Percentiles rank a stretch among this genome's conserved stretches.
These are phyloP conservation scores for Salix suchowensis DNA, from an alignment of 345 rosid species.

Conservation along the genomic window DNA sequence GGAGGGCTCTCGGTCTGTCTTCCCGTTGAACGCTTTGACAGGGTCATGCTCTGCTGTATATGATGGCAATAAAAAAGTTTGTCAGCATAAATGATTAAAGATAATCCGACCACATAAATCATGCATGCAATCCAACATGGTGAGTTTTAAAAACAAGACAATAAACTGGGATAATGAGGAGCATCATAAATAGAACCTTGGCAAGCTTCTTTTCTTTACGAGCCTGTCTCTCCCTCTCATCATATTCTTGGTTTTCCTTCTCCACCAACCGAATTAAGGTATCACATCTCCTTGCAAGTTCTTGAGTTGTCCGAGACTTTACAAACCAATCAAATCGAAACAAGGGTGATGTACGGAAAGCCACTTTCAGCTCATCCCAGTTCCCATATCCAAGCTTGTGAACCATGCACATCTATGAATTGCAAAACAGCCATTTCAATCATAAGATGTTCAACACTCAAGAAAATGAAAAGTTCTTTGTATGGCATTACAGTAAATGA, in stretches of 20 bases:
- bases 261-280: constrained; percentile 89
- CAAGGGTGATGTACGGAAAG: constrained; percentile 71
- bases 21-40: constrained; percentile 60
- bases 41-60: constrained; percentile 50
- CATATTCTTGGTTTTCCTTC: constrained; percentile 96
- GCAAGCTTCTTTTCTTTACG: constrained; percentile 97
- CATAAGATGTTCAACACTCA: not conserved
- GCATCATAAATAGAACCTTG: constrained; percentile 43
- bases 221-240: constrained; percentile 95
- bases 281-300: constrained; percentile 94
- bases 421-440: constrained; percentile 2
- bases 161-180: not conserved
- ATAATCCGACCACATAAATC: not conserved
- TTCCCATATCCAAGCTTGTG: constrained; percentile 98
- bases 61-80: not conserved
- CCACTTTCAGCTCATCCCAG: constrained; percentile 96
- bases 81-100: not conserved
- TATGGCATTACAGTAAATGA: not conserved
- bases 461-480: not conserved
- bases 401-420: constrained; percentile 83
- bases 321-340: constrained; percentile 98
- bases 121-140: not conserved
- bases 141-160: not conserved
- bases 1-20: constrained; percentile 68
- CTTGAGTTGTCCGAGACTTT: constrained; percentile 90